These are phyloP conservation scores for Mitragyna speciosa DNA, from an alignment of 257 asterid genomes.

Conservation along the genomic window DNA sequence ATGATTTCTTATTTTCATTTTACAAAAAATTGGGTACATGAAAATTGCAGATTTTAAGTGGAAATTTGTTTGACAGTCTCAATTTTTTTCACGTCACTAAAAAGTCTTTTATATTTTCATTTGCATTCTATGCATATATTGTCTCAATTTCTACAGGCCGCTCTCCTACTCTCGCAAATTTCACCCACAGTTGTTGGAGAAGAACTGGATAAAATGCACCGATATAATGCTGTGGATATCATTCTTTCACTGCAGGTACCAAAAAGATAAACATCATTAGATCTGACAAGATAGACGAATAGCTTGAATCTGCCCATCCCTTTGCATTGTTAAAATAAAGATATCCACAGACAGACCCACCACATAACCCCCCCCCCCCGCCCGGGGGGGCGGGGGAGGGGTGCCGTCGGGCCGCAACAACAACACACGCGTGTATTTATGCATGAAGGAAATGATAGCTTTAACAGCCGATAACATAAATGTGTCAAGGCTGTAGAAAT, in stretches of 20 bases:
- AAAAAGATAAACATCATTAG: neutral
- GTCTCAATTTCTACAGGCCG: conserved; percentile 21
- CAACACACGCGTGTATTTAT: neutral
- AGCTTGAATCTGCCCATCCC: too few relatives aligned
- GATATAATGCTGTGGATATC: conserved; percentile 44
- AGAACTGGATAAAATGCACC: conserved; percentile 21
- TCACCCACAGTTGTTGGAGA: conserved; percentile 38
- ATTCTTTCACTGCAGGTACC: conserved; percentile 42
- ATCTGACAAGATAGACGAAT: neutral
- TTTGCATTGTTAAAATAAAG: too few relatives aligned
- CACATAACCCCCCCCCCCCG: too few relatives aligned
- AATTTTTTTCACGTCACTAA: too few relatives aligned
- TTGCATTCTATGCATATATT: neutral
- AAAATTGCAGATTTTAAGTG: neutral
- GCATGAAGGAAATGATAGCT: neutral
- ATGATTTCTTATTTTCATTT: neutral
- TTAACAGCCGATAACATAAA: too few relatives aligned
- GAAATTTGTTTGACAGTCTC: too few relatives aligned
- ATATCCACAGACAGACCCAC: too few relatives aligned
- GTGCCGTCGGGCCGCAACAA: too few relatives aligned
- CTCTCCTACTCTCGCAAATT: conserved; percentile 38
- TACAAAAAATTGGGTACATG: neutral
- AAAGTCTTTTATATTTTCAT: too few relatives aligned
- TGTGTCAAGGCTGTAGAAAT: too few relatives aligned
- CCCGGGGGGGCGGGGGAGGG: too few relatives aligned